Evolutionary conservation across 1,139 yeast species (phyloP).

Genomic region (Pichia sp.): DNA sequence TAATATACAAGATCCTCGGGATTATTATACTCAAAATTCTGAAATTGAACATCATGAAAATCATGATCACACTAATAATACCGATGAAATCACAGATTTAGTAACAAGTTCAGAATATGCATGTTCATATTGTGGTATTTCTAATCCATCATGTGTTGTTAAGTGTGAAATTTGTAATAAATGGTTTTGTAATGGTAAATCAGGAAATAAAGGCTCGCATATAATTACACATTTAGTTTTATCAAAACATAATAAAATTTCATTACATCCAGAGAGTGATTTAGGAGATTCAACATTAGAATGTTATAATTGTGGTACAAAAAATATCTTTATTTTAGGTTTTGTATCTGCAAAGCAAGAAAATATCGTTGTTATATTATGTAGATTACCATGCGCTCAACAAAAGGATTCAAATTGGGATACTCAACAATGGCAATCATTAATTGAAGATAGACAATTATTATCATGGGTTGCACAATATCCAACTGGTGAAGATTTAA

Average conservation of each 20-base stretch:
- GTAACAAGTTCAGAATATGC: conserved; percentile 35
- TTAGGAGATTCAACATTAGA: conserved; percentile 81
- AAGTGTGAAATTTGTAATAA: conserved; percentile 72
- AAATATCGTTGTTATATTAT: conserved; percentile 78
- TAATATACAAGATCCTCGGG: too few relatives aligned
- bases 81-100: background rate
- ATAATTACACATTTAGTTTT: conserved; percentile 81
- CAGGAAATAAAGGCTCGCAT: conserved; percentile 60
- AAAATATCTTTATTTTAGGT: conserved; percentile 76
- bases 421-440: conserved; percentile 79
- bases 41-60: background rate
- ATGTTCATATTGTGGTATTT: conserved; percentile 76
- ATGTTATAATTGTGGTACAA: conserved; percentile 86
- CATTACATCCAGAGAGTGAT: conserved; percentile 74
- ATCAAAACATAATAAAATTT: conserved; percentile 70
- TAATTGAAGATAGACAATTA: conserved; percentile 74
- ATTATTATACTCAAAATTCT: too few relatives aligned
- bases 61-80: background rate
- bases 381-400: conserved; percentile 88
- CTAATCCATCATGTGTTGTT: conserved; percentile 58
- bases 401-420: conserved; percentile 77
- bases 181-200: conserved; percentile 89
- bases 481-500: conserved; percentile 61
- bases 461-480: conserved; percentile 74
- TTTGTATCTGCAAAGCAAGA: conserved; percentile 85